These are phyloP conservation scores for Lantana camara DNA, from an alignment of 257 asterid genomes.

Conservation along the genomic window DNA sequence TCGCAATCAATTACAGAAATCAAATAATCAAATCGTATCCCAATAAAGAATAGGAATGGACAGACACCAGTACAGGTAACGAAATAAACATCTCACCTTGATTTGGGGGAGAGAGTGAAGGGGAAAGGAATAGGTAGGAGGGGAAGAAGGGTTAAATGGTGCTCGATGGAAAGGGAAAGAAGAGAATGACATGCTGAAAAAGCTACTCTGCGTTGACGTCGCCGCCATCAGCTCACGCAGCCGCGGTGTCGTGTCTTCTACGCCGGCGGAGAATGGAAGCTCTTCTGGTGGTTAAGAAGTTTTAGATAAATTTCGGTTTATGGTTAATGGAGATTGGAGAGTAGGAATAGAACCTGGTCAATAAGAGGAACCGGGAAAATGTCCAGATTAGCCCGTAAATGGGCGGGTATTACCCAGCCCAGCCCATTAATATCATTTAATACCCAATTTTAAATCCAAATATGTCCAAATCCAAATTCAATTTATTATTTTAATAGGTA, in stretches of 20 bases:
- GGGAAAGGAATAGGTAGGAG: slow-evolving; percentile 6
- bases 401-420: too few relatives aligned
- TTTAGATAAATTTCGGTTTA: background rate
- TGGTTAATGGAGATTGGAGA: too few relatives aligned
- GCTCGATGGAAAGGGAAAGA: slow-evolving; percentile 31
- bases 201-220: slow-evolving; percentile 38
- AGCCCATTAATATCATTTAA: too few relatives aligned
- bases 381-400: too few relatives aligned
- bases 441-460: too few relatives aligned
- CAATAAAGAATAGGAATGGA: background rate
- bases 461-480: too few relatives aligned
- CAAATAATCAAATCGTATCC: slow-evolving; percentile 12
- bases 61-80: too few relatives aligned
- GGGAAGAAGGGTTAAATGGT: slow-evolving; percentile 29
- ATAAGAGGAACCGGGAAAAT: too few relatives aligned
- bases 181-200: slow-evolving; percentile 45
- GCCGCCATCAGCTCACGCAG: slow-evolving; percentile 35
- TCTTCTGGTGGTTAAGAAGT: slow-evolving; percentile 1
- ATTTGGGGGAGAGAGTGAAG: slow-evolving; percentile 32
- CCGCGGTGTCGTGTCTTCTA: background rate
- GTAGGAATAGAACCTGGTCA: too few relatives aligned
- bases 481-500: too few relatives aligned
- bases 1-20: slow-evolving; percentile 18
- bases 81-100: slow-evolving; percentile 40
- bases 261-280: slow-evolving; percentile 14